Percentiles rank a stretch among this genome's conserved stretches.
phyloP scores from a whole-genome alignment of 2,329 filamentous ascomycete genomes.

The Lachnum nothofagi region DNA sequence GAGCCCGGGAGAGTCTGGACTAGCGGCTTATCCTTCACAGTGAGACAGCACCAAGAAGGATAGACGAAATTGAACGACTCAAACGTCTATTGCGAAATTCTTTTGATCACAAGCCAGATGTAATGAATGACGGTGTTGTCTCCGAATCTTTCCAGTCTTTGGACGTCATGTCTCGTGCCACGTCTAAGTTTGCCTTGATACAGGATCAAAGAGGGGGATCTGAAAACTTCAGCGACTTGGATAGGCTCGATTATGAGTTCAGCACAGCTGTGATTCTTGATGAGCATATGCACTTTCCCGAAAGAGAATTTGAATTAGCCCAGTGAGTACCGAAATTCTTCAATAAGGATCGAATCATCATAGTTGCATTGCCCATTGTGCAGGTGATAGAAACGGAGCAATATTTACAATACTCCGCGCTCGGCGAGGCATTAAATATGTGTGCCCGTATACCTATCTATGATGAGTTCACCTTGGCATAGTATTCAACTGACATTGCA shows the following conservation, averaged over 20 bases:
- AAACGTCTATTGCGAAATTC: slow-evolving; percentile 8
- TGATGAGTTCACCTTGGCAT: no score
- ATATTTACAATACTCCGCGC: no score
- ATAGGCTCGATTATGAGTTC: slow-evolving; percentile 17
- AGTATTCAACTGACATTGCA: neutral
- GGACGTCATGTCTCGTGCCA: slow-evolving; percentile 13
- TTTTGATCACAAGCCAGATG: slow-evolving; percentile 4
- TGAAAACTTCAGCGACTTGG: slow-evolving; percentile 18
- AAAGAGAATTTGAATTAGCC: slow-evolving; percentile 12
- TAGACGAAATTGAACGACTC: slow-evolving; percentile 13
- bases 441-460: no score
- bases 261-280: slow-evolving; percentile 12
- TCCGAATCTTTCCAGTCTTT: slow-evolving; percentile 11
- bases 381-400: no score
- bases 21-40: no score
- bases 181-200: slow-evolving; percentile 16
- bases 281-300: slow-evolving; percentile 9
- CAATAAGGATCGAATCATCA: no score
- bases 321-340: slow-evolving; percentile 2
- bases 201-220: slow-evolving; percentile 9
- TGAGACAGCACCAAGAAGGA: slow-evolving; percentile 16
- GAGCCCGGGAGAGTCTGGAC: no score
- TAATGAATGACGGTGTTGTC: slow-evolving; percentile 1
- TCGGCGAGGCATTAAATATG: no score
- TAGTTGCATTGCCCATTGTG: no score